These are phyloP conservation scores for Citrus trifoliata DNA, from an alignment of 345 rosid genomes.

Conservation along the genomic window DNA sequence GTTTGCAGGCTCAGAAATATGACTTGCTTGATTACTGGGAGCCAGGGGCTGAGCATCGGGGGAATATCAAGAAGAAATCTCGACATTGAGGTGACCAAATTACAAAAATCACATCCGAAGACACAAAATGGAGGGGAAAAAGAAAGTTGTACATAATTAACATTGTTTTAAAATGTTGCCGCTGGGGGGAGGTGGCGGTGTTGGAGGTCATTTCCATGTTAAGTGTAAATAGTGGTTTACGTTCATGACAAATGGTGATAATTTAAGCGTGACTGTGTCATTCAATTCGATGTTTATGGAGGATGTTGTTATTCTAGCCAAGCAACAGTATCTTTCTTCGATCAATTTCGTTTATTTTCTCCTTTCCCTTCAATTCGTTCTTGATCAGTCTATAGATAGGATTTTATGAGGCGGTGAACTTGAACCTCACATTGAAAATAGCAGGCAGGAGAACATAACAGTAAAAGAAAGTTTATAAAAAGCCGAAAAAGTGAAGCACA, in stretches of 20 bases:
- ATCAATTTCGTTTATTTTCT: neutral
- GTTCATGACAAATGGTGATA: neutral
- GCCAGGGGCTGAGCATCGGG: slow-evolving; percentile 14
- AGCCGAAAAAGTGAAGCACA: fast-evolving
- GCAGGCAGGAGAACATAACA: neutral
- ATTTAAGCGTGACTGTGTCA: neutral
- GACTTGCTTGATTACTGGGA: slow-evolving; percentile 58
- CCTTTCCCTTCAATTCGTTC: neutral
- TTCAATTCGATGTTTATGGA: neutral
- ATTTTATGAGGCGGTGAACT: neutral
- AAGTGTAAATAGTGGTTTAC: neutral
- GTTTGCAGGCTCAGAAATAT: slow-evolving; percentile 48
- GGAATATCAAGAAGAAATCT: neutral
- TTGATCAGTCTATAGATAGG: neutral
- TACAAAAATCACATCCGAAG: neutral
- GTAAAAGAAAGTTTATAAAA: neutral
- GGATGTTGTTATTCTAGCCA: neutral
- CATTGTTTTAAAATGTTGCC: neutral
- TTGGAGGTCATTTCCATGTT: neutral
- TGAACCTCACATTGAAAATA: neutral
- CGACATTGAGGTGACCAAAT: neutral
- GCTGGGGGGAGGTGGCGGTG: too few species aligned
- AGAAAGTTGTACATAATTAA: neutral
- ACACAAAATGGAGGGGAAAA: neutral
- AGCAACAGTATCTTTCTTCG: too few species aligned